These are phyloP conservation scores for Aspergillus versicolor DNA, from an alignment of 2,329 filamentous ascomycete species.

Conservation along the genomic window DNA sequence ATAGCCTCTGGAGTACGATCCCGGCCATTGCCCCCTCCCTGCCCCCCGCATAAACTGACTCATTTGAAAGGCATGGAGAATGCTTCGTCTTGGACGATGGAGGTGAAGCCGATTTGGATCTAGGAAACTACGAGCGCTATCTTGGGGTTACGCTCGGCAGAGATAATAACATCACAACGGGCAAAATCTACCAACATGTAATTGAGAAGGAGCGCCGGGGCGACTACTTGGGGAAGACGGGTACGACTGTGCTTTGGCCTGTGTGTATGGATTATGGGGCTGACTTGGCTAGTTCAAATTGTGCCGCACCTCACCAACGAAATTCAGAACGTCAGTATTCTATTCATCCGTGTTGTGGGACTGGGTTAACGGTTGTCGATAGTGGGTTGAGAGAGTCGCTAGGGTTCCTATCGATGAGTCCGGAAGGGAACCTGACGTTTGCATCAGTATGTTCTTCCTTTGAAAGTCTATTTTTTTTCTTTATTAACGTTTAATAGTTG, in stretches of 20 bases:
- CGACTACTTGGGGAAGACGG: slow-evolving; percentile 81
- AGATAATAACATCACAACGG: slow-evolving; percentile 96
- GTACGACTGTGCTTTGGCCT: not conserved
- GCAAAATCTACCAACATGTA: slow-evolving; percentile 90
- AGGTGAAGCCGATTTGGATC: slow-evolving; percentile 72
- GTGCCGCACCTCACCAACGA: slow-evolving; percentile 90
- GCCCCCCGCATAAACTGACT: slow-evolving; percentile 10
- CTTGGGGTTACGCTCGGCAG: slow-evolving; percentile 76
- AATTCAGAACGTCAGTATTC: slow-evolving; percentile 64
- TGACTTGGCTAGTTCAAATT: slow-evolving; percentile 63
- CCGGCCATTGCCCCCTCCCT: not conserved
- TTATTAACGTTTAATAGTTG: slow-evolving; percentile 15
- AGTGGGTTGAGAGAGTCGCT: slow-evolving; percentile 82
- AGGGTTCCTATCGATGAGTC: slow-evolving; percentile 84
- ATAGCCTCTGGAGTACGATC: slow-evolving; percentile 16
- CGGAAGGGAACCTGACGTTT: slow-evolving; percentile 80
- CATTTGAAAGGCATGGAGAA: slow-evolving; percentile 15
- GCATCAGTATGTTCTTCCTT: slow-evolving; percentile 66
- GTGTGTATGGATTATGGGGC: not conserved
- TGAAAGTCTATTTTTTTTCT: too few species aligned
- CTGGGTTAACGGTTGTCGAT: slow-evolving; percentile 4
- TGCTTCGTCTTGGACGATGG: slow-evolving; percentile 42
- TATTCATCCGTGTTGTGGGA: not conserved
- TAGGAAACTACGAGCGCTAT: slow-evolving; percentile 78
- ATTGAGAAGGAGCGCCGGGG: slow-evolving; percentile 71